A percentile compares a stretch with the other conserved stretches of the same genome.
These are phyloP conservation scores for Aspergillus conjunctus DNA, from an alignment of 495 filamentous ascomycete species.

Conservation along the genomic window DNA sequence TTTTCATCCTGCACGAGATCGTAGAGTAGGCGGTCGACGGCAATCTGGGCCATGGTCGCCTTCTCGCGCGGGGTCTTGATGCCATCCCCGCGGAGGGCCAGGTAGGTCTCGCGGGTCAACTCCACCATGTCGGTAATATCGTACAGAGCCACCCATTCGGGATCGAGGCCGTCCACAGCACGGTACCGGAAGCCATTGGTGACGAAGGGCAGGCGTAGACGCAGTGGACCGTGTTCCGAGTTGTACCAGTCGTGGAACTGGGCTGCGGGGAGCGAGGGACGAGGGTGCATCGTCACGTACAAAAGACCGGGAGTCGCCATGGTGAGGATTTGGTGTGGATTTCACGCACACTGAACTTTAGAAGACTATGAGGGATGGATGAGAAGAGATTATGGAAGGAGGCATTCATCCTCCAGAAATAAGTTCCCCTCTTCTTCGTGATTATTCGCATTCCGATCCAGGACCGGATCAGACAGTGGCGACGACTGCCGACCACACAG, in stretches of 20 bases:
- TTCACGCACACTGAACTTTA: not conserved
- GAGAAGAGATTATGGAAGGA: not conserved
- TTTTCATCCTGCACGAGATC: constrained; percentile 60
- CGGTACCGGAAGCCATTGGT: constrained; percentile 77
- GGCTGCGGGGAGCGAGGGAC: constrained; percentile 58
- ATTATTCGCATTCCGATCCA: constrained; percentile 7
- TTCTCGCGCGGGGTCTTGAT: constrained; percentile 73
- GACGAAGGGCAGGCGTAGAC: constrained; percentile 72
- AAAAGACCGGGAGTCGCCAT: constrained; percentile 63
- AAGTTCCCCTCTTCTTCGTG: constrained; percentile 1
- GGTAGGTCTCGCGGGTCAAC: constrained; percentile 66
- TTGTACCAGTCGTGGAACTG: constrained; percentile 92
- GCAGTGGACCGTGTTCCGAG: constrained; percentile 80
- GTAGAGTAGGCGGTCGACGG: constrained; percentile 68
- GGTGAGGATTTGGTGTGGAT: constrained; percentile 17
- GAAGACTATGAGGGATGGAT: not conserved
- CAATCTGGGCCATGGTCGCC: constrained; percentile 73
- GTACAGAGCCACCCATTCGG: constrained; percentile 77
- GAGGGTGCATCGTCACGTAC: constrained; percentile 78
- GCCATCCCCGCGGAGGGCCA: constrained; percentile 60
- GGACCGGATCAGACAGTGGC: constrained; percentile 9
- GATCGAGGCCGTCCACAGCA: constrained; percentile 58
- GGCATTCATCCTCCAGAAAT: not conserved
- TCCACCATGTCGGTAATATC: constrained; percentile 74
- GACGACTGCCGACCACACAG: constrained; percentile 23